These are phyloP conservation scores for Blastomyces parvus DNA, from an alignment of 2,329 filamentous ascomycete genomes.

Conservation along the genomic window DNA sequence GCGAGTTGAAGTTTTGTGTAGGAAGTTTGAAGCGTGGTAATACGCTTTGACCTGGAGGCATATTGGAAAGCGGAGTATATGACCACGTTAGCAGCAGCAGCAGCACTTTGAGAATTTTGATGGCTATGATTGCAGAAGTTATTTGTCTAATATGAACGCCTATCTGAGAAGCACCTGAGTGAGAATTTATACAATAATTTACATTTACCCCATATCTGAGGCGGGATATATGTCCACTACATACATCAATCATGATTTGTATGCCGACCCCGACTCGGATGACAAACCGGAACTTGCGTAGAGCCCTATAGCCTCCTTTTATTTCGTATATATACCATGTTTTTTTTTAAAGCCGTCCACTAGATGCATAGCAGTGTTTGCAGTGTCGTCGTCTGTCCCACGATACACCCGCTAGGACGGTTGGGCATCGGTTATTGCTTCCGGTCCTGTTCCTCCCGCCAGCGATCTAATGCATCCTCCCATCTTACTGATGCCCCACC, in stretches of 20 bases:
- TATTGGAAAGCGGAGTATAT: too few species aligned
- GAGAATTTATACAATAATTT: neutral
- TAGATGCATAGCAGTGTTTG: neutral
- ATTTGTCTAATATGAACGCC: neutral
- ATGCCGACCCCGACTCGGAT: neutral
- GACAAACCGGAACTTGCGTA: neutral
- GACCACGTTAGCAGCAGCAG: too few species aligned
- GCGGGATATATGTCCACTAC: neutral
- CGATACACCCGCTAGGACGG: neutral
- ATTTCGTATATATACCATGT: neutral
- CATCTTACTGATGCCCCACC: conserved; percentile 49
- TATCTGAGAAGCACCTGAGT: neutral
- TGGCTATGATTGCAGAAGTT: neutral
- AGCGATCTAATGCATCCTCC: conserved; percentile 56
- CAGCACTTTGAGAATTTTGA: neutral
- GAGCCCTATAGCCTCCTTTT: neutral
- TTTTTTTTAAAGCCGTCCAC: neutral
- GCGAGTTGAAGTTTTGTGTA: too few species aligned
- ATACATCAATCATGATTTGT: neutral
- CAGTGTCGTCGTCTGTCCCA: too few species aligned
- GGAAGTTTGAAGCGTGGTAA: too few species aligned
- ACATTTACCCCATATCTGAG: neutral
- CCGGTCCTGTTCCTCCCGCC: conserved; percentile 40
- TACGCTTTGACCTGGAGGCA: too few species aligned
- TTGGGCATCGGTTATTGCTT: neutral